Base-by-base conservation (phyloP, 441 rosid species). In the Eruca vesicaria region DNA sequence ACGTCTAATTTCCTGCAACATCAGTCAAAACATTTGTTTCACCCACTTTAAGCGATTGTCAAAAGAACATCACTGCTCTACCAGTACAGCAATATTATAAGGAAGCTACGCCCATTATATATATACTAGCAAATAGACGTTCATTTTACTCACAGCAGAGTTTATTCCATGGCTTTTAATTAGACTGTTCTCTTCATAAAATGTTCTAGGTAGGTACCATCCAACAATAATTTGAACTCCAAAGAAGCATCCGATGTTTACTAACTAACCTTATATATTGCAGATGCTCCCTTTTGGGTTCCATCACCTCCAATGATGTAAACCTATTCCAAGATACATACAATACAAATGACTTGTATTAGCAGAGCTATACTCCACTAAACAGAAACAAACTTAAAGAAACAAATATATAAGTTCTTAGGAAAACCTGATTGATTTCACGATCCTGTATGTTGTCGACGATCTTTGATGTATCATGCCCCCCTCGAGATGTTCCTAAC, bases 241-340 rank as follows among this genome's bases (percentile, higher is more conserved):
- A 41, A 71, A 18, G 58, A 60, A 36, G 29, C 9, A 71, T 19
- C 23, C 0, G n/a, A 0, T 61, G 48, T 45, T 61, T 57, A 66
- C 69, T 55, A 29, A 41, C 75, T 57, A 68, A 92, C 97, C 89
- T 92, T 87, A 23, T 74, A 92, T 56, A 92, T 90, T 52, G 82
- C 83, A 58, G 88, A 82, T 60, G 92, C 94, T 73, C 96, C 97
- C 73, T 76, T 92, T 78, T 87, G 97, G 68, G 92, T 87, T 81
- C 97, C 97, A 83, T 92, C 96, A 38, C 97, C 97, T 50, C 97
- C 94, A 56, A 92, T 87, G 76, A 92, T 85, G 77, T 86, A 92
- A 64, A 89, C 95, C 95, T 91, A 72, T 28, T 76, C 35, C 64
- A 52, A 76, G 19, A 64, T 6, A 21, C 66, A 45, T 4, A 50